Conservation (phyloP, 257 asterid genomes). For the Coffea canephora region DNA sequence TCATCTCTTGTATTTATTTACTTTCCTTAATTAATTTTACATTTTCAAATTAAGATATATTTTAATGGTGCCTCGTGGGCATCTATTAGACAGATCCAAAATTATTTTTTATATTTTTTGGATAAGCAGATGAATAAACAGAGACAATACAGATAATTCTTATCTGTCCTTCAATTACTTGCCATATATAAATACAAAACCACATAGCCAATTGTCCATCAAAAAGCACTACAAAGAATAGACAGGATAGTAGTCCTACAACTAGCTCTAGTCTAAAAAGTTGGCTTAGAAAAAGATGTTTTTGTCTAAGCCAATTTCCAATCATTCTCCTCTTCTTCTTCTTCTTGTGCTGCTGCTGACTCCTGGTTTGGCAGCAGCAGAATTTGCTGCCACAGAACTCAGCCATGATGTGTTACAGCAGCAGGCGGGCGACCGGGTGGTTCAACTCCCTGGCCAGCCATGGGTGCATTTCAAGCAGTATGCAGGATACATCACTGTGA, state of each 20-base stretch:
- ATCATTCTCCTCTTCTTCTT: neutral
- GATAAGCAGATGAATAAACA: conserved; percentile 11
- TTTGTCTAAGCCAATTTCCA: neutral
- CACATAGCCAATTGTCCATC: neutral
- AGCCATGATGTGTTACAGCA: conserved; percentile 5
- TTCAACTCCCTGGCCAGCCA: conserved; percentile 68
- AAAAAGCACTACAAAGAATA: neutral
- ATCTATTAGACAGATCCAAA: too few relatives aligned
- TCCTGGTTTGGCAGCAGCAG: conserved; percentile 1
- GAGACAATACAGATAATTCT: conserved; percentile 12
- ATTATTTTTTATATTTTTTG: neutral
- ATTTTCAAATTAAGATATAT: too few relatives aligned
- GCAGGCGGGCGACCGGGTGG: conserved; percentile 49
- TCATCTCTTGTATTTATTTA: too few relatives aligned
- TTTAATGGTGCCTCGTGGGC: too few relatives aligned
- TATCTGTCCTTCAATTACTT: conserved; percentile 13
- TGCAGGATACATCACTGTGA: conserved; percentile 68
- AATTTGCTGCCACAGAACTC: neutral
- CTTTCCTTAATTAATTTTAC: too few relatives aligned
- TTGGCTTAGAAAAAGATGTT: conserved; percentile 1
- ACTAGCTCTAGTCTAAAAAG: neutral
- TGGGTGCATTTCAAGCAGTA: conserved; percentile 58
- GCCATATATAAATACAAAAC: neutral
- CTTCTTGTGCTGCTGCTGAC: conserved; percentile 1
- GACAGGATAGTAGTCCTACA: neutral